Conservation (phyloP, 2,329 filamentous ascomycete species). For the Juglanconis juglandina region DNA sequence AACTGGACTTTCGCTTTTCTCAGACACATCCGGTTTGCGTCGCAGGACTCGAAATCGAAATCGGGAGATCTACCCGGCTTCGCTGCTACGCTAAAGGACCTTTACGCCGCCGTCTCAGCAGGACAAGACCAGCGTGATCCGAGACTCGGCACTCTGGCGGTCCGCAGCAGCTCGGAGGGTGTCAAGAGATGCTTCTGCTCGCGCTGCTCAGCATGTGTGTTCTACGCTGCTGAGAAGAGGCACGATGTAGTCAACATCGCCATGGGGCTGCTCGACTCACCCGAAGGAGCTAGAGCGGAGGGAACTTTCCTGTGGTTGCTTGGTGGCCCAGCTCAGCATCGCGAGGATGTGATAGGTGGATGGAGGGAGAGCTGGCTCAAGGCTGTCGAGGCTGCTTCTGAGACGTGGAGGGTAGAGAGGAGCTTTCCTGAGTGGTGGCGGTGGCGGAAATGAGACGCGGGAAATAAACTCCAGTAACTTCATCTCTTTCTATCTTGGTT, state of each 20-base stretch:
- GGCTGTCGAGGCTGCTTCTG: constrained; percentile 29
- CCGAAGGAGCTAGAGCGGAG: constrained; percentile 45
- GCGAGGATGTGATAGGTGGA: constrained; percentile 34
- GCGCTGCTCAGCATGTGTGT: constrained; percentile 43
- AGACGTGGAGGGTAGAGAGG: constrained; percentile 32
- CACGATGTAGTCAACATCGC: constrained; percentile 41
- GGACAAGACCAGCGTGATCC: constrained; percentile 26
- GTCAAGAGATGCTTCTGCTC: constrained; percentile 48
- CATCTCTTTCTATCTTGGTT: too few relatives aligned
- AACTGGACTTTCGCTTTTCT: constrained; percentile 44
- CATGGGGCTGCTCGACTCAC: constrained; percentile 40
- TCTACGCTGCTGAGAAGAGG: constrained; percentile 39
- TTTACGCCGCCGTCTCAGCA: constrained; percentile 33
- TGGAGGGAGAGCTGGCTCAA: constrained; percentile 37
- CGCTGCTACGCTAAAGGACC: constrained; percentile 26
- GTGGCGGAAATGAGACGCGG: not conserved
- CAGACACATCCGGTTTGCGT: constrained; percentile 34
- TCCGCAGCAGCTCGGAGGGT: constrained; percentile 40
- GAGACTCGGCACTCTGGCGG: constrained; percentile 39
- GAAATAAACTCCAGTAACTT: not conserved
- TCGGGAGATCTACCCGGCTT: constrained; percentile 22
- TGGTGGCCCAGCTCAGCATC: constrained; percentile 30
- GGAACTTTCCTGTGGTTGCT: constrained; percentile 39
- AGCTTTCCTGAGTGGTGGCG: constrained; percentile 3
- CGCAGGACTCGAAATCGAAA: not conserved